Conservation (phyloP, 2,329 filamentous ascomycete species). For the Beauveria asiatica region DNA sequence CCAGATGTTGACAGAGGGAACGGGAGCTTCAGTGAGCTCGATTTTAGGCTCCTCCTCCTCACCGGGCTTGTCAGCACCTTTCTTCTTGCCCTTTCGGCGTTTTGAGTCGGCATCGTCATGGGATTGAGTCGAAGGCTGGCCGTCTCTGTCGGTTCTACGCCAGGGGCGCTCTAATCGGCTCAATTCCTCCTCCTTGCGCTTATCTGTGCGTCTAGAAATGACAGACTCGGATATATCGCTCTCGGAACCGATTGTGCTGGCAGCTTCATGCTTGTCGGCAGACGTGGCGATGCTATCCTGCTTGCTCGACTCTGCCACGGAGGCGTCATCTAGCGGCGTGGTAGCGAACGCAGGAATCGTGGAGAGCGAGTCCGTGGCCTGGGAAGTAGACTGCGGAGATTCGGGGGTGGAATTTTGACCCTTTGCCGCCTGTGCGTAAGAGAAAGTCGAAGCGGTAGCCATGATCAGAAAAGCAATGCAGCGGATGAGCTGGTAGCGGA, state of each 20-base stretch:
- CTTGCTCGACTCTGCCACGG: constrained; percentile 16
- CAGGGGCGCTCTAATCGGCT: constrained; percentile 31
- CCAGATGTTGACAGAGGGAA: constrained; percentile 85
- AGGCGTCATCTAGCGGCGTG: constrained; percentile 14
- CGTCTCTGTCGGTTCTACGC: constrained; percentile 38
- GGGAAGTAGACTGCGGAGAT: constrained; percentile 29
- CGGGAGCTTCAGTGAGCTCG: constrained; percentile 69
- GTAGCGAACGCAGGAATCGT: neutral
- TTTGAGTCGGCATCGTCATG: constrained; percentile 49
- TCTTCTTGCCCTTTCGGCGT: constrained; percentile 50
- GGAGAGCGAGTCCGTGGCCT: constrained; percentile 14
- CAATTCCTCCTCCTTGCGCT: constrained; percentile 30
- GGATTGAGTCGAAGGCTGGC: constrained; percentile 53
- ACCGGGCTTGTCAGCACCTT: constrained; percentile 41
- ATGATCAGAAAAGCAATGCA: constrained; percentile 32
- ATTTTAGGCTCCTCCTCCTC: constrained; percentile 55
- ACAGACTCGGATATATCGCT: constrained; percentile 28
- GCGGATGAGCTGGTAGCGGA: constrained; percentile 16
- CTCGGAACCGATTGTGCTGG: constrained; percentile 29
- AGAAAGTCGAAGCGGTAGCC: constrained; percentile 60
- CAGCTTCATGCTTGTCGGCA: constrained; percentile 26
- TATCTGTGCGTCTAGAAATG: constrained; percentile 24
- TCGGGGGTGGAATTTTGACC: constrained; percentile 36
- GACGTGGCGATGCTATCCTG: constrained; percentile 12
- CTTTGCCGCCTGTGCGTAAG: constrained; percentile 92